Conservation (phyloP, 1,139 yeast species). For the Pichia sp. region DNA sequence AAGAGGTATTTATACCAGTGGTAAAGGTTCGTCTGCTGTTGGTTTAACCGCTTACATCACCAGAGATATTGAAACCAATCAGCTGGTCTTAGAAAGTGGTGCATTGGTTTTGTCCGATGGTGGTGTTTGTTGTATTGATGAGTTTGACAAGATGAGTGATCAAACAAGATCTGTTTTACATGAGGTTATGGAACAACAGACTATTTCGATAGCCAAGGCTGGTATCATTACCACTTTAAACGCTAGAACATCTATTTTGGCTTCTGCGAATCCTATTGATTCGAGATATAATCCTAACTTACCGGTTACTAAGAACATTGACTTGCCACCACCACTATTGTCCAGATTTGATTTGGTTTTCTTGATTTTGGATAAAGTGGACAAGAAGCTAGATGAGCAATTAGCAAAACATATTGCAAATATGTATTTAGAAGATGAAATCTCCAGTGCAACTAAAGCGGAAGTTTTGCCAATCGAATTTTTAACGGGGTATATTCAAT, state of each 20-base stretch:
- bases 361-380: conserved; percentile 85
- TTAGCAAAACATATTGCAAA: conserved; percentile 86
- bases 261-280: conserved; percentile 97
- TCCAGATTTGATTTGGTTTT: conserved; percentile 94
- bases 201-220: conserved; percentile 95
- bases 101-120: conserved; percentile 96
- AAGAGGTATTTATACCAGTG: conserved; percentile 94
- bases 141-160: conserved; percentile 95
- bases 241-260: conserved; percentile 92
- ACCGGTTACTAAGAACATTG: conserved; percentile 92
- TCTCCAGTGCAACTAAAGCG: conserved; percentile 57
- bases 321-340: conserved; percentile 89
- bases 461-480: conserved; percentile 82
- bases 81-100: conserved; percentile 89
- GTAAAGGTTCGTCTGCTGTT: conserved; percentile 98
- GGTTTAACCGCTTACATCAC: conserved; percentile 97
- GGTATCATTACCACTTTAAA: conserved; percentile 95
- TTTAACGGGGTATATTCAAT: conserved; percentile 80
- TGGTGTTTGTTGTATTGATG: conserved; percentile 98
- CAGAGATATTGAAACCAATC: conserved; percentile 88
- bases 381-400: conserved; percentile 74
- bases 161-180: conserved; percentile 90
- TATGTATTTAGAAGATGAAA: conserved; percentile 84
- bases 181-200: conserved; percentile 99
- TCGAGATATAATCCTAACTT: conserved; percentile 88